phyloP scores from a whole-genome alignment of 1,284 basidiomycete species.

The Ceratobasidium sp. region DNA sequence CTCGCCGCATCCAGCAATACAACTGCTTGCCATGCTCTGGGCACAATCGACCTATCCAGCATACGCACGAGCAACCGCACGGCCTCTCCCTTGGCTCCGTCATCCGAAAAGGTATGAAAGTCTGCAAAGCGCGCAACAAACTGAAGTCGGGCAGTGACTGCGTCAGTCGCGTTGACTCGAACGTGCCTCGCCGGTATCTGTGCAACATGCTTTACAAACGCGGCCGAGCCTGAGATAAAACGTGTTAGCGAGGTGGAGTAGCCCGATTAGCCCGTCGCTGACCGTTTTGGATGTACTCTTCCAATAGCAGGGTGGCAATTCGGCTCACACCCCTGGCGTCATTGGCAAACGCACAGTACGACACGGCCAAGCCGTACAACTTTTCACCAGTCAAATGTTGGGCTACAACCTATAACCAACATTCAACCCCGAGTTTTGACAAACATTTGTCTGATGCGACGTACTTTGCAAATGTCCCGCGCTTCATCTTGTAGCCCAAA shows the following conservation, averaged over 20 bases:
- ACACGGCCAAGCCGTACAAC: constrained; percentile 48
- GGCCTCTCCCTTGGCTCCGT: constrained; percentile 48
- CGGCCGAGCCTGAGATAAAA: constrained; percentile 12
- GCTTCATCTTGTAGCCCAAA: constrained; percentile 48
- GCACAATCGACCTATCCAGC: constrained; percentile 47
- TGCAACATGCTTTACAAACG: constrained; percentile 32
- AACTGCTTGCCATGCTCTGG: constrained; percentile 51
- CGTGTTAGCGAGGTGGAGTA: neutral
- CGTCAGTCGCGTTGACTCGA: constrained; percentile 43
- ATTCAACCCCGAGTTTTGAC: neutral
- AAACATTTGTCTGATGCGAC: constrained; percentile 10
- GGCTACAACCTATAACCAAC: constrained; percentile 44
- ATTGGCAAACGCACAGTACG: constrained; percentile 47
- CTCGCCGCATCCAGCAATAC: constrained; percentile 48
- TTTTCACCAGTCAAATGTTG: constrained; percentile 46
- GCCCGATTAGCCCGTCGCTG: constrained; percentile 1
- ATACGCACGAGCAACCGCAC: constrained; percentile 46
- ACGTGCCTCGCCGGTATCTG: constrained; percentile 44
- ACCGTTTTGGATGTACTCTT: constrained; percentile 49
- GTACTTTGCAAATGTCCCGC: constrained; percentile 48
- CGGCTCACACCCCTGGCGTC: constrained; percentile 48
- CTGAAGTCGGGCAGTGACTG: constrained; percentile 45
- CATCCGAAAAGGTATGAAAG: constrained; percentile 48
- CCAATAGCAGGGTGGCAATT: constrained; percentile 48
- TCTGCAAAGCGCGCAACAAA: constrained; percentile 49